Evolutionary conservation across 768 basidiomycete species (phyloP), one percentile per base, ranked within the genome.

Genomic region (Rhodotorula kratochvilovae): DNA sequence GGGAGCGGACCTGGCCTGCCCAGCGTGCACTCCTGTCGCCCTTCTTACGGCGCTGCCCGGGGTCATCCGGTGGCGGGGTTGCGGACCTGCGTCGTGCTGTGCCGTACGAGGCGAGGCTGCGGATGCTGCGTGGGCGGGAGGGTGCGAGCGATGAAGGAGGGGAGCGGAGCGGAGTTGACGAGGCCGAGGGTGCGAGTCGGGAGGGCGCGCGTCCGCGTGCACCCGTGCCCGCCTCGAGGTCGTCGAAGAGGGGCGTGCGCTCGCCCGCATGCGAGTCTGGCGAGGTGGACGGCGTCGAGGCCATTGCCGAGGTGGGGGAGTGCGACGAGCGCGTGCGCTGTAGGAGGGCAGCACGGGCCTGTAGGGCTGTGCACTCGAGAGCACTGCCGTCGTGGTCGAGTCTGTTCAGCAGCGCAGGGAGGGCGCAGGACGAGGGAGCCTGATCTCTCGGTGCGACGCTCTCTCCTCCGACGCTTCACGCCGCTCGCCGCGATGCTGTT

Each of bases 401-500:
- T 5, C 43, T n/a, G n/a, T n/a, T n/a, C n/a, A n/a, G n/a, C n/a
- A n/a, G n/a, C n/a, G n/a, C n/a, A n/a, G n/a, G n/a, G n/a, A n/a
- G n/a, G n/a, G n/a, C n/a, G n/a, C n/a, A n/a, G n/a, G n/a, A n/a
- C n/a, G n/a, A n/a, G n/a, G n/a, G n/a, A n/a, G n/a, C n/a, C n/a
- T n/a, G n/a, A n/a, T n/a, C n/a, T n/a, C n/a, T 21, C 21, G 21
- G 27, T 21, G 10, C 23, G 19, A 4, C 21, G 23, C 25, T 43
- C 42, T 42, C 58, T 0, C 29, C 58, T 15, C n/a, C 17, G 42
- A 5, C 39, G 13, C 27, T 16, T 12, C 36, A 42, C 36, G n/a
- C 27, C 56, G 7, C 27, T 29, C 31, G n/a, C 66, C 3, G 11
- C 58, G 11, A 77, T 77, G 76, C 70, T 76, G 31, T 77, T 76